These are phyloP conservation scores for Lepiota brunneoincarnata DNA, from an alignment of 768 basidiomycete genomes.

Conservation along the genomic window DNA sequence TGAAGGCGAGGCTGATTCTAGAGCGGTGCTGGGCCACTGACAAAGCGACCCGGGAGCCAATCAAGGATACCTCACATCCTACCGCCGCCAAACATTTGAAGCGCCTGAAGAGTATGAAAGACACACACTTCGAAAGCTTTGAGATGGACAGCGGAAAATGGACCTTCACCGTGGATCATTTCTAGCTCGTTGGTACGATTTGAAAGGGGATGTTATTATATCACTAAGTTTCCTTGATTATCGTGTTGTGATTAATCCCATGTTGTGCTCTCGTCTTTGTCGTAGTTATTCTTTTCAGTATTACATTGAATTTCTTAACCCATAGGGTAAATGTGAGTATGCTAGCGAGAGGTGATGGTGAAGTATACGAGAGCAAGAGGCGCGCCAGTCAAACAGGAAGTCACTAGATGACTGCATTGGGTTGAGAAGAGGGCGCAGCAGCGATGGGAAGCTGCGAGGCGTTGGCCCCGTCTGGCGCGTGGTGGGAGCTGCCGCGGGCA, in stretches of 20 bases:
- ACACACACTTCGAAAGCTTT: constrained; percentile 82
- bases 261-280: constrained; percentile 3
- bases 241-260: constrained; percentile 1
- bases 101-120: constrained; percentile 79
- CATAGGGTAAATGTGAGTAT: too few relatives aligned
- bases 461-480: too few relatives aligned
- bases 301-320: neutral
- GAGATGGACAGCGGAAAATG: constrained; percentile 82
- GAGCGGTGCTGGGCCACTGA: constrained; percentile 86
- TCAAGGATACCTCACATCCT: constrained; percentile 80
- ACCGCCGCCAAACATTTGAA: constrained; percentile 69
- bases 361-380: too few relatives aligned
- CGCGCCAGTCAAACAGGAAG: too few relatives aligned
- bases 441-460: too few relatives aligned
- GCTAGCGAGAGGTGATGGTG: too few relatives aligned
- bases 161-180: constrained; percentile 94
- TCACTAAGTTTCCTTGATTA: constrained; percentile 6
- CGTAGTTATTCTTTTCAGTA: constrained; percentile 8
- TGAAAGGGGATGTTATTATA: constrained; percentile 6
- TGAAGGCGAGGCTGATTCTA: constrained; percentile 74
- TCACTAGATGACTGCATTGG: too few relatives aligned
- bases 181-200: constrained; percentile 47
- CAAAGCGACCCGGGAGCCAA: constrained; percentile 86
- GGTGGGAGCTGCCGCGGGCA: too few relatives aligned
- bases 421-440: too few relatives aligned